Evolutionary conservation across 2,329 filamentous ascomycete genomes (phyloP), one percentile per base, ranked within the genome.

Genomic region (Claviceps lovelessii): DNA sequence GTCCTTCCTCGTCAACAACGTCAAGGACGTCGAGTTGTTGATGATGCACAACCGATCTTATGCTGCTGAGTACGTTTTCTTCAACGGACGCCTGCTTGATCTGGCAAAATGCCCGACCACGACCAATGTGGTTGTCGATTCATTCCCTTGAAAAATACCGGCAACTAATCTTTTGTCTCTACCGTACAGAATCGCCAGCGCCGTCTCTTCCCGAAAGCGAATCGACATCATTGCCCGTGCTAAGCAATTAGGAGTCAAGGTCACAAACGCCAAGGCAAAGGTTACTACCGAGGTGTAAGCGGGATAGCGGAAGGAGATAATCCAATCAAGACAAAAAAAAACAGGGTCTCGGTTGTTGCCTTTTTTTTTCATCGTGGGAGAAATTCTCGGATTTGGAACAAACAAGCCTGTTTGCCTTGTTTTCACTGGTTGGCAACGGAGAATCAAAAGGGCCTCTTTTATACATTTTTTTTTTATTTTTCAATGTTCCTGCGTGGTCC

Each of bases 41-140:
- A 82, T 98, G 69, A 98, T 98, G 93, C 93, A 98, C 87, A 97
- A 97, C 88, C 86, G 86, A 74, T 95, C 90, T 76, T 96, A 88
- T 78, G 93, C 93, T 73, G 93, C 93, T 73, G 93, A 98, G 90
- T 96, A 90, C 68, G 89, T 83, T 8, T 28, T 13, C 13, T 17
- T 8, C 13, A 47, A 15, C 45, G 29, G 9, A 8, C 28, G n/a
- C 15, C 17, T 47, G 2, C 8, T 17, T 17, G 8, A 45, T 33
- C 0, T 33, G 5, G 13, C 6, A 45, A 8, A 28, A 23, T 11
- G 9, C 9, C 9, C 42, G n/a, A 10, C 39, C 39, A 9, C 45
- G 5, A 9, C 28, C 3, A 29, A 17, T 28, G 13, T 9, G 2
- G 4, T 15, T 8, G 2, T 17, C 23, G 4, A 5, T 3, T 6